Percentiles rank a stretch among this genome's conserved stretches.
These are phyloP conservation scores for Suillus clintonianus DNA, from an alignment of 768 basidiomycete genomes.

Conservation along the genomic window DNA sequence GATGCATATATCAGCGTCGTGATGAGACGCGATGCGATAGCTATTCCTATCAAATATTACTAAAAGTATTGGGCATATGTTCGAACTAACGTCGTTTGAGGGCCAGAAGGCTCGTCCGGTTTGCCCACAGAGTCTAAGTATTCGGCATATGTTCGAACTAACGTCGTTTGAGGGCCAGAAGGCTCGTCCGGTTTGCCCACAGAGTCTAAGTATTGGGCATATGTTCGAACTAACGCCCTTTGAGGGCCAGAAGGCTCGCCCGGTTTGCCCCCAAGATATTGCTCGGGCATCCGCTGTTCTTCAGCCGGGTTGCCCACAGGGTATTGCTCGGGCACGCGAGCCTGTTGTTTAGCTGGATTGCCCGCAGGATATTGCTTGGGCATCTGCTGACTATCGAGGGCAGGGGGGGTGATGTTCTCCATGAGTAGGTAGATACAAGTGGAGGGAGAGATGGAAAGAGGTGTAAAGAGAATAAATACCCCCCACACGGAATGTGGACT, in stretches of 20 bases:
- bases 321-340: background rate
- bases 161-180: too few species aligned
- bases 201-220: too few species aligned
- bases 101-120: too few species aligned
- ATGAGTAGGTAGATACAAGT: background rate
- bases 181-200: too few species aligned
- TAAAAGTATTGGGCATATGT: constrained; percentile 32
- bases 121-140: background rate
- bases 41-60: too few species aligned
- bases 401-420: constrained; percentile 12
- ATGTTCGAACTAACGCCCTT: constrained; percentile 15
- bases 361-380: background rate
- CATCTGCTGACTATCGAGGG: constrained; percentile 3
- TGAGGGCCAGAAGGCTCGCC: background rate
- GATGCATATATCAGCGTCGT: too few species aligned
- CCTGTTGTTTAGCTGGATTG: background rate
- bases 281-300: background rate
- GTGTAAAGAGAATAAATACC: constrained; percentile 9
- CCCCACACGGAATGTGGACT: constrained; percentile 12
- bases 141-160: too few species aligned
- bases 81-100: too few species aligned
- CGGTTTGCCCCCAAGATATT: constrained; percentile 6
- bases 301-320: background rate
- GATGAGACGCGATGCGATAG: too few species aligned
- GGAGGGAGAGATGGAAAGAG: background rate